These are phyloP conservation scores for Capniomyces stellatus DNA, from an alignment of 371 early-diverging fungal species.

Conservation along the genomic window DNA sequence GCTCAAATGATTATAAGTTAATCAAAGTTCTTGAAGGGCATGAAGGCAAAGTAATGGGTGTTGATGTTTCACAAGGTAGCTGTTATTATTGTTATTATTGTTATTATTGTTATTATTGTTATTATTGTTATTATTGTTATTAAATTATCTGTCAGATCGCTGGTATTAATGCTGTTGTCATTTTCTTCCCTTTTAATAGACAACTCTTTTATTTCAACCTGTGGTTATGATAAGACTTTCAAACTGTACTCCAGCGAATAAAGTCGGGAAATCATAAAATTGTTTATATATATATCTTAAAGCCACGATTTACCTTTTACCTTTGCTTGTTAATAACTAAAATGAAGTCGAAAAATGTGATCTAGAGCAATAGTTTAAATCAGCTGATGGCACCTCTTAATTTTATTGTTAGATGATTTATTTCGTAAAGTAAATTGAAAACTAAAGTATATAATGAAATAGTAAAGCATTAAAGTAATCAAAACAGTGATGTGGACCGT, in stretches of 20 bases:
- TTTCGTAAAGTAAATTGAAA: no score
- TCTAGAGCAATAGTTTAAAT: no score
- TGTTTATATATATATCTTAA: no score
- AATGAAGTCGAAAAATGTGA: no score
- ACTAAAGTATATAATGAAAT: no score
- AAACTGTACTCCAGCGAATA: conserved; percentile 52
- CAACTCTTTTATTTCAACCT: conserved; percentile 62
- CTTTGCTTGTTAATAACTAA: no score
- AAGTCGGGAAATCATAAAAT: no score
- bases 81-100: neutral
- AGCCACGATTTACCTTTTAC: no score
- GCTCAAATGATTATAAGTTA: conserved; percentile 78
- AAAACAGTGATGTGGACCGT: no score
- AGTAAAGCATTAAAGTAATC: no score
- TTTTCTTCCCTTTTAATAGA: conserved; percentile 19
- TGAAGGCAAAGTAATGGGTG: conserved; percentile 76
- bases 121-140: neutral
- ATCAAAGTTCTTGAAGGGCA: conserved; percentile 72
- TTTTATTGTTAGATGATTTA: no score
- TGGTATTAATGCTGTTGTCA: neutral
- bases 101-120: neutral
- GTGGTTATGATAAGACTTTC: conserved; percentile 84
- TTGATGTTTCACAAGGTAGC: conserved; percentile 60
- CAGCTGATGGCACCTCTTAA: no score
- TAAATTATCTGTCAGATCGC: conserved; percentile 1